phyloP scores from a whole-genome alignment of 495 filamentous ascomycete species.

The Aspergillus asperescens region DNA sequence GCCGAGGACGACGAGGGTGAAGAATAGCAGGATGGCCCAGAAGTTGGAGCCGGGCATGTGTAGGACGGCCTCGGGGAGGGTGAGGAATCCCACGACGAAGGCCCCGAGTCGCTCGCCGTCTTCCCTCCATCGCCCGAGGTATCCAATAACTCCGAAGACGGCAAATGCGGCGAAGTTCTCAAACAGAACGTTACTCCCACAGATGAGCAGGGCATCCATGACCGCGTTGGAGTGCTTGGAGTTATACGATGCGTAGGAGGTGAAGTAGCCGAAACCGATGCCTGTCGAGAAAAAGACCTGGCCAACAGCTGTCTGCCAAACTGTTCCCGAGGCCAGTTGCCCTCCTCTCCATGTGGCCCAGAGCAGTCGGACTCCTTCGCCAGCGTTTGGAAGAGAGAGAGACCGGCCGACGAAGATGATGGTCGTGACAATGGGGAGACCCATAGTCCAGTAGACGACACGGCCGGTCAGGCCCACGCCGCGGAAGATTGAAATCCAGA shows the following conservation, averaged over 20 bases:
- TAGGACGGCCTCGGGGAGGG: slow-evolving; percentile 32
- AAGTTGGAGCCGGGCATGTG: slow-evolving; percentile 39
- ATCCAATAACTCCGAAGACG: slow-evolving; percentile 39
- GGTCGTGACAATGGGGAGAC: slow-evolving; percentile 35
- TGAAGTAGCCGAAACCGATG: slow-evolving; percentile 27
- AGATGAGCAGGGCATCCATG: slow-evolving; percentile 36
- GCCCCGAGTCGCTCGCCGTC: slow-evolving; percentile 29
- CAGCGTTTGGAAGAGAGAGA: slow-evolving; percentile 30
- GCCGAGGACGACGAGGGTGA: slow-evolving; percentile 29
- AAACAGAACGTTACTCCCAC: slow-evolving; percentile 34
- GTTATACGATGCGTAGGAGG: slow-evolving; percentile 27
- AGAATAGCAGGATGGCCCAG: slow-evolving; percentile 36
- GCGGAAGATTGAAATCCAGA: slow-evolving; percentile 37
- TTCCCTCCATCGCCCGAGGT: slow-evolving; percentile 27
- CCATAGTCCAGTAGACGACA: slow-evolving; percentile 43
- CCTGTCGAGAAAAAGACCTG: slow-evolving; percentile 27
- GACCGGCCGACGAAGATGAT: slow-evolving; percentile 35
- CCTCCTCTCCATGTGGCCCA: slow-evolving; percentile 25
- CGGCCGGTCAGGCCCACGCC: slow-evolving; percentile 38
- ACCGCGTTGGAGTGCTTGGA: slow-evolving; percentile 33
- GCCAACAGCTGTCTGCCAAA: slow-evolving; percentile 27
- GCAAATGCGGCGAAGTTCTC: slow-evolving; percentile 40
- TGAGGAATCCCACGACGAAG: slow-evolving; percentile 37
- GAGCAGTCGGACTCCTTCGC: slow-evolving; percentile 25
- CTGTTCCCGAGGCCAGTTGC: slow-evolving; percentile 23